Conservation (phyloP, 108 stramenopile genomes). For the Chaetoceros tenuissimus region DNA sequence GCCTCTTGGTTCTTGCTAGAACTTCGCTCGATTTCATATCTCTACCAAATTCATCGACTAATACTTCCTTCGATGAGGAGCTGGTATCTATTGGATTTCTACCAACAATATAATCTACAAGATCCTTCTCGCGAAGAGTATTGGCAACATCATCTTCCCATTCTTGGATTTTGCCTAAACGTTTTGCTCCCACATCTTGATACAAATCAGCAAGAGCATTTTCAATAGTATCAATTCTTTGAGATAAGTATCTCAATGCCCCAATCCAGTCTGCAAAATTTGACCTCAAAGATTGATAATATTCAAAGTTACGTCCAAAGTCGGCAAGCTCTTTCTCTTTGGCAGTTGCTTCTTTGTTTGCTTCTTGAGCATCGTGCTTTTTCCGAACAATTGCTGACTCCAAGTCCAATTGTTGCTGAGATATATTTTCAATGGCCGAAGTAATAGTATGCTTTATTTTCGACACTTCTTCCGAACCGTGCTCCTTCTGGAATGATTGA, state of each 20-base stretch:
- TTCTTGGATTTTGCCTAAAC: background rate
- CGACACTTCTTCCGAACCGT: constrained; percentile 8
- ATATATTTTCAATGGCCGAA: constrained; percentile 29
- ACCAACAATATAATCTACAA: constrained; percentile 33
- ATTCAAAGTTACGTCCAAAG: constrained; percentile 55
- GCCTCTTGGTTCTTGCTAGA: constrained; percentile 40
- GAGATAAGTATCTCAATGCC: constrained; percentile 52
- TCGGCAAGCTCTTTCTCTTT: constrained; percentile 13
- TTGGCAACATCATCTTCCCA: constrained; percentile 52
- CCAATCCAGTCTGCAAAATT: constrained; percentile 62
- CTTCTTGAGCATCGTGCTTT: constrained; percentile 15
- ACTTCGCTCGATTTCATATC: constrained; percentile 50
- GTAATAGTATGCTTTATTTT: constrained; percentile 26
- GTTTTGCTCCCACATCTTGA: constrained; percentile 4
- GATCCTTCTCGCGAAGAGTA: constrained; percentile 27
- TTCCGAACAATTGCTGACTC: constrained; percentile 18
- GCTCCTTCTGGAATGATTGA: background rate
- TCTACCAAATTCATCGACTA: constrained; percentile 80
- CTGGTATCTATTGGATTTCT: constrained; percentile 12
- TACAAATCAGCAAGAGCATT: constrained; percentile 32
- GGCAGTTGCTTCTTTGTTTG: constrained; percentile 8
- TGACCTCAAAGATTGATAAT: constrained; percentile 52
- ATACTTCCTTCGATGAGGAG: background rate
- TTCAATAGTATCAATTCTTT: constrained; percentile 34
- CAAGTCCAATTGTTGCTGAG: constrained; percentile 32